Evolutionary conservation across 2,329 filamentous ascomycete genomes (phyloP), one percentile per base, ranked within the genome.

Genomic region (Penicillium sp.): DNA sequence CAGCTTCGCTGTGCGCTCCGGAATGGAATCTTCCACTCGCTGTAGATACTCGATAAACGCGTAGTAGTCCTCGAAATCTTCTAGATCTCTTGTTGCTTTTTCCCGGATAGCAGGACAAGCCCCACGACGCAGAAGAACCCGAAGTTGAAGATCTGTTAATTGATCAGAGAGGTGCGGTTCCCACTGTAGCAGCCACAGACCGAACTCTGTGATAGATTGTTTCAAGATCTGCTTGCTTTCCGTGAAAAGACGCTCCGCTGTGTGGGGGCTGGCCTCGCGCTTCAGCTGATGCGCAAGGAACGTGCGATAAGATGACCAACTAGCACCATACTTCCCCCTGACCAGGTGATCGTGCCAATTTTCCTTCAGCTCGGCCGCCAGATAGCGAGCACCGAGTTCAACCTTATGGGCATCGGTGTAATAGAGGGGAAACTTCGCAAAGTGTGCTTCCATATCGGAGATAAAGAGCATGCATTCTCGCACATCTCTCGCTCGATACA

Each of bases 401-500:
- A 47, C 25, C 23, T 47, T 49, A 15, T 13, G 27, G 17, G 33
- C 30, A 1, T 44, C 37, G 21, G 19, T 7, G 15, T 34, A 47
- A 21, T 18, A 34, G 9, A 37, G 27, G 9, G 40, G 34, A 25
- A 34, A 30, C 33, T 36, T 39, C 9, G 20, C 23, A 9, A 49
- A 49, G 11, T 44, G 31, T 2, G 19, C 28, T n/a, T 47, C 47
- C 15, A 49, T 21, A 8, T 19, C 29, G 16, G 25, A 19, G 7
- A 45, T 23, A n/a, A 41, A 40, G 10, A 39, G 36, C 28, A 36
- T 35, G 31, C 39, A 47, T 17, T 47, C 40, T 3, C 29, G 25
- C 31, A 36, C 17, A 19, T 35, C 31, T 4, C 33, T 32, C 16
- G 33, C 47, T 25, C 37, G 16, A 19, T 44, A 44, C 13, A 39